Base-by-base conservation (phyloP, 768 basidiomycete species). In the Suillus decipiens region DNA sequence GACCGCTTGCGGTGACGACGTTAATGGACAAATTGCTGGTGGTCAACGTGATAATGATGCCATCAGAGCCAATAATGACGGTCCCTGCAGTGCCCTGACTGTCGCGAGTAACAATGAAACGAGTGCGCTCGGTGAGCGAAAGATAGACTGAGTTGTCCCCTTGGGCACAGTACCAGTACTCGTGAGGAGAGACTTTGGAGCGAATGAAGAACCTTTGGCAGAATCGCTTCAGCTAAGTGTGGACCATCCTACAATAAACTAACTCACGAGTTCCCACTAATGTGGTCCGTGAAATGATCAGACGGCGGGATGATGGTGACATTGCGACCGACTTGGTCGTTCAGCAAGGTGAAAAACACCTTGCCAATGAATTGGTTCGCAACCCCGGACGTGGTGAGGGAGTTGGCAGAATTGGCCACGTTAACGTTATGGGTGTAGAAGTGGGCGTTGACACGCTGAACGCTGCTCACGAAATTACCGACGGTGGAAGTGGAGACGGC, bases 401-500 rank as follows among this genome's bases (percentile, higher is more conserved):
- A 31, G 50, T 51, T 7, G 9, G 28, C 28, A 10, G 9, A 28
- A 4, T 31, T 51, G 28, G 50, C 48, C 24, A 28, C 14, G 12
- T 5, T 6, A 15, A 50, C 17, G 17, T 51, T 15, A 31, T 51
- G 28, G 50, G 15, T 50, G 14, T 17, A 51, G 15, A 31, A 51
- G 17, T 51, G 31, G 31, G 31, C 15, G 9, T 17, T 51, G 17
- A 31, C 17, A 51, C 28, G 50, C 50, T 4, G 17, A 17, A 51
- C 2, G 31, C 28, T 51, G 10, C 31, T 10, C 17, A 28, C 4
- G 24, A 28, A 50, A 15, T 15, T 31, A 17, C 19, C 10, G 3
- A 19, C 4, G 10, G 17, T 5, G 31, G 50, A 31, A 51, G 69
- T 50, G 48, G 48, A 66, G 24, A 74, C 58, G 28, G 62, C 51